Conservation (phyloP, 177 flowering plant genomes). For the Vitis hybrid region DNA sequence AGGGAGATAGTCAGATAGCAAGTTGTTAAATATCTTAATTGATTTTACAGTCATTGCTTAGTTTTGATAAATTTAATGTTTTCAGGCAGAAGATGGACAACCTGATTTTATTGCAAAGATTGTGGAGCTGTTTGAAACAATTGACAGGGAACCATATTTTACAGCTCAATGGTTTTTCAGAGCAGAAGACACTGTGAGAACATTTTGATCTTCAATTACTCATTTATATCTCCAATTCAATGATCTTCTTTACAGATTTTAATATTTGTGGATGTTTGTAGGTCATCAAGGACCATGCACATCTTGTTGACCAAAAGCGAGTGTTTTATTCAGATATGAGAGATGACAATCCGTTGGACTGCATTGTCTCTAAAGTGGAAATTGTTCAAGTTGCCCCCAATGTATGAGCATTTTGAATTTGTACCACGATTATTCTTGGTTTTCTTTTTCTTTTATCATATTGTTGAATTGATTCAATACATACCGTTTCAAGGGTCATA, state of each 20-base stretch:
- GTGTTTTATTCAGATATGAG: conserved; percentile 40
- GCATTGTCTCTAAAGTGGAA: conserved; percentile 33
- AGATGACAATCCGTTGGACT: conserved; percentile 44
- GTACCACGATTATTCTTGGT: neutral
- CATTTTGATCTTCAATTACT: too few species aligned
- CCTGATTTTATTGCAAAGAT: conserved; percentile 42
- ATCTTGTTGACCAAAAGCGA: conserved; percentile 24
- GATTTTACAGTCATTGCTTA: neutral
- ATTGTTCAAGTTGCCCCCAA: conserved; percentile 21
- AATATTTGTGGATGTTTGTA: conserved; percentile 7
- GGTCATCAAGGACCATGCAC: conserved; percentile 23
- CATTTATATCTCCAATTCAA: neutral
- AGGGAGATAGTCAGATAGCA: too few species aligned
- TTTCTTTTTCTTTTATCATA: neutral
- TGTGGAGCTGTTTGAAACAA: conserved; percentile 49
- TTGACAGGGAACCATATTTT: conserved; percentile 37
- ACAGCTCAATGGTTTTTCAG: conserved; percentile 62
- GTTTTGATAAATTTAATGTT: neutral
- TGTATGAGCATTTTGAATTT: conserved; percentile 11
- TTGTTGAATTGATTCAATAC: neutral
- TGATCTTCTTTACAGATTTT: neutral
- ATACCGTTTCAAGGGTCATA: neutral
- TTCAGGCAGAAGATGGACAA: conserved; percentile 34
- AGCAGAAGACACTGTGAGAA: conserved; percentile 55
- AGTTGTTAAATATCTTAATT: neutral